phyloP scores from a whole-genome alignment of 495 filamentous ascomycete genomes.

The Lichenothelia convexa region DNA sequence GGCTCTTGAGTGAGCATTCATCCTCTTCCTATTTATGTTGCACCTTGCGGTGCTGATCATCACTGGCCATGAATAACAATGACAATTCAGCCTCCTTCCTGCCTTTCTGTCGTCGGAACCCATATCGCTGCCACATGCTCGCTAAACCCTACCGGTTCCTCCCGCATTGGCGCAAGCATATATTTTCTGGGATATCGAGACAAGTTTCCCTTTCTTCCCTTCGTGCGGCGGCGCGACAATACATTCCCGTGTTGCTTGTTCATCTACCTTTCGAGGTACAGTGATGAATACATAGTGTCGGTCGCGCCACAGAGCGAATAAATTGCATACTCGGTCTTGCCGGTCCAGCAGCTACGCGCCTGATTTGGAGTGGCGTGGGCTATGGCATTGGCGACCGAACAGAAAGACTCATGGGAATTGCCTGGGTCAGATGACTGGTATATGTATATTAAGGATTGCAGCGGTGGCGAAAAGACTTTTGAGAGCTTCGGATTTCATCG shows the following conservation, averaged over 20 bases:
- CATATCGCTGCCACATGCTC: too few species aligned
- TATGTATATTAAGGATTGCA: too few species aligned
- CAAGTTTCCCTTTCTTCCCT: conserved; percentile 29
- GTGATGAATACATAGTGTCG: conserved; percentile 28
- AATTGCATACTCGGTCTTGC: conserved; percentile 39
- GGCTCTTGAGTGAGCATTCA: conserved; percentile 27
- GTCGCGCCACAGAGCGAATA: conserved; percentile 40
- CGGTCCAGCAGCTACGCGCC: too few species aligned
- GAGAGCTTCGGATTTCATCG: too few species aligned
- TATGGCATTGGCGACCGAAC: conserved; percentile 13
- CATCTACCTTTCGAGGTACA: conserved; percentile 28
- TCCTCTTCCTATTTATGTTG: conserved; percentile 44
- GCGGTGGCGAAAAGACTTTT: too few species aligned
- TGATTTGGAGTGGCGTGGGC: conserved; percentile 17
- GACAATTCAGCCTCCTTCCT: too few species aligned
- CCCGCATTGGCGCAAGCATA: too few species aligned
- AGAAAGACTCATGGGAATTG: conserved; percentile 1
- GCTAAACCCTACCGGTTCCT: too few species aligned
- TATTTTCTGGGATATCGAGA: too few species aligned
- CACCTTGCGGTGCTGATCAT: conserved; percentile 30
- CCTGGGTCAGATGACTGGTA: too few species aligned
- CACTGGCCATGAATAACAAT: conserved; percentile 27
- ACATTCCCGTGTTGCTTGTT: conserved; percentile 36
- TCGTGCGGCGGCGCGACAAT: conserved; percentile 43
- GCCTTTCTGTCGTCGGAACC: too few species aligned